Evolutionary conservation across 2,329 filamentous ascomycete species (phyloP), one percentile per base, ranked within the genome.

Genomic region (Mycosphaerella sp.): DNA sequence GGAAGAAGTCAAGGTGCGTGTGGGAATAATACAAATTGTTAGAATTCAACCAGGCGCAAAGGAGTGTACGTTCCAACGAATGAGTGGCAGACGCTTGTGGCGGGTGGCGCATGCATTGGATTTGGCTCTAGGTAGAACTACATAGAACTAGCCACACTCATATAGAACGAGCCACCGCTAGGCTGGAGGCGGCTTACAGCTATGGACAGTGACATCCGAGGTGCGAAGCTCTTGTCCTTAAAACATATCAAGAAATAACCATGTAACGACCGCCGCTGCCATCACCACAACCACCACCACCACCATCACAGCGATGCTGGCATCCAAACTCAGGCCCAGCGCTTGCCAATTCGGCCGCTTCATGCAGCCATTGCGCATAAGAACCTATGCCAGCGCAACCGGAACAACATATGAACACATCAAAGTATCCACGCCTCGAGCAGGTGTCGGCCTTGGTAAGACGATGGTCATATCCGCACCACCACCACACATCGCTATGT

Each of bases 391-490:
- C 57, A 75, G 73, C 52, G 72, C 72, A 57, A 68, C 68, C 50
- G 66, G 66, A 41, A 63, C 70, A 52, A 71, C 70, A 48, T 96
- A 94, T 71, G 86, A 96, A 66, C 85, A 85, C 71, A 84, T 97
- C 62, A 76, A 93, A 61, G 83, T 89, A 44, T 89, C 87, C 14
- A 82, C 81, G 59, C 91, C 91, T 8, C 86, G 85, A 70, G 85
- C 87, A n/a, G 89, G 90, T 44, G 90, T 98, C 52, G 88, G 87
- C 2, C 80, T 95, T 73, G 87, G 91, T 95, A 78, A 18, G 30
- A 18, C 16, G 17, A 9, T 34, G 4, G 4, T 2, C 9, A 8
- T 34, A 8, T 13, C 10, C 42, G 6, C 3, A 18, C 10, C 14
- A 14, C 5, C n/a, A 17, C 27, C 6, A 10, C 18, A 21, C 30